phyloP scores from a whole-genome alignment of 83 land plant species.

The Thuja plicata region DNA sequence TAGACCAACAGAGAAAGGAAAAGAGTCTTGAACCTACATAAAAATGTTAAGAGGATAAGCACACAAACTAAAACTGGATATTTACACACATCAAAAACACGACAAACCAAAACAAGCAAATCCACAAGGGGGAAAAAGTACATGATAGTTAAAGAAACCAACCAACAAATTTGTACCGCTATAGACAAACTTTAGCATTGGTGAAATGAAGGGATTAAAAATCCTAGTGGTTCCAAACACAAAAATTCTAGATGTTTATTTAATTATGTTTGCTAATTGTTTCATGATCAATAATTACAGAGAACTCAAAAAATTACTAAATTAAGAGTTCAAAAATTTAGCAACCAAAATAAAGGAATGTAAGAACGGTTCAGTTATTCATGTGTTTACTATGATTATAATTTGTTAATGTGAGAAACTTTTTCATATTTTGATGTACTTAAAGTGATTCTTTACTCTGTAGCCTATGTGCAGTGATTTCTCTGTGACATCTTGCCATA shows the following conservation, averaged over 20 bases:
- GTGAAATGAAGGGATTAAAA: neutral
- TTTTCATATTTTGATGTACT: too few species aligned
- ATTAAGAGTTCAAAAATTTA: neutral
- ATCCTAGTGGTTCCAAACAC: neutral
- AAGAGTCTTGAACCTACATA: conserved; percentile 78
- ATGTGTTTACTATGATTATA: too few species aligned
- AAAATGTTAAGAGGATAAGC: neutral
- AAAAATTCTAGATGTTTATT: neutral
- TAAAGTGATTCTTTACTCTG: too few species aligned
- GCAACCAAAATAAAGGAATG: neutral
- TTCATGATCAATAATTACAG: neutral
- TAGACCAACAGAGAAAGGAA: conserved; percentile 70
- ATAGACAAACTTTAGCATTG: neutral
- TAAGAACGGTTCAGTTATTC: too few species aligned
- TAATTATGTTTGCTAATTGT: neutral
- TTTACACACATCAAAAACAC: neutral
- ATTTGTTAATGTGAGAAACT: too few species aligned
- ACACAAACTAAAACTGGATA: neutral
- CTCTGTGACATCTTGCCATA: too few species aligned
- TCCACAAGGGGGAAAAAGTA: neutral
- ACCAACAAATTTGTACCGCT: neutral
- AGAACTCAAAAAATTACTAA: neutral
- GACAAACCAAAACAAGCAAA: neutral
- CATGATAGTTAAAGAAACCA: neutral
- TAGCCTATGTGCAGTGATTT: too few species aligned